Base-by-base conservation (phyloP, 1,284 basidiomycete genomes). In the Ganoderma sp. region DNA sequence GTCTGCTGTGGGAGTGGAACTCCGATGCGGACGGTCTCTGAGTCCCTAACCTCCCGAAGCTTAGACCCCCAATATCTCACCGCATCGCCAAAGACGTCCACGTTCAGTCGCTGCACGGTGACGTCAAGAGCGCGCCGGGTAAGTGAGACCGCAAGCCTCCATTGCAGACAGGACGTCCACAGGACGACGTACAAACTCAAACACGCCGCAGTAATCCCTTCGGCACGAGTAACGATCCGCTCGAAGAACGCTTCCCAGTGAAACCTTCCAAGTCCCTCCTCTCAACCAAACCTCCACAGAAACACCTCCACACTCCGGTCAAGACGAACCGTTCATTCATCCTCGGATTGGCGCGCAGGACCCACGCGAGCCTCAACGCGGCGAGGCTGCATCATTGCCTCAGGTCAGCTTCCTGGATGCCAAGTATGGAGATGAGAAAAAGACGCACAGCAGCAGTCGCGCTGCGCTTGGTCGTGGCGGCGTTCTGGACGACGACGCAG, bases 401-500 rank as follows among this genome's bases (percentile, higher is more conserved):
- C 8, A 54, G 25, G n/a, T 54, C 52, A 54, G 52, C 52, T 8
- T 32, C 12, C 14, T 14, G 10, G 3, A 15, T 25, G 4, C 39
- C 59, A 43, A 22, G 1, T 6, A 28, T 9, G n/a, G 22, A n/a
- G 17, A 39, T 12, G 12, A 25, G n/a, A 25, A 10, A n/a, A 39
- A 2, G 9, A 59, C 58, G 58, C 25, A 59, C 62, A 17, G 22
- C 52, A 17, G 52, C 62, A 39, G 50, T 52, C 50, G 19, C 52
- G 19, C 17, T 45, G 19, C 50, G 32, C 52, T 64, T 56, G 50
- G 14, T 28, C 37, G 45, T 15, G 1, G 61, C 22, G 3, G 61
- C 28, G 32, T 70, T 61, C 64, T 70, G 67, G 14, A 83, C 82
- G 61, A 82, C 83, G n/a, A 84, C 81, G 69, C 85, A 88, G 74